These are phyloP conservation scores for Bonia amplexicaulis DNA, from an alignment of 176 grass and related monocot species.

Conservation along the genomic window DNA sequence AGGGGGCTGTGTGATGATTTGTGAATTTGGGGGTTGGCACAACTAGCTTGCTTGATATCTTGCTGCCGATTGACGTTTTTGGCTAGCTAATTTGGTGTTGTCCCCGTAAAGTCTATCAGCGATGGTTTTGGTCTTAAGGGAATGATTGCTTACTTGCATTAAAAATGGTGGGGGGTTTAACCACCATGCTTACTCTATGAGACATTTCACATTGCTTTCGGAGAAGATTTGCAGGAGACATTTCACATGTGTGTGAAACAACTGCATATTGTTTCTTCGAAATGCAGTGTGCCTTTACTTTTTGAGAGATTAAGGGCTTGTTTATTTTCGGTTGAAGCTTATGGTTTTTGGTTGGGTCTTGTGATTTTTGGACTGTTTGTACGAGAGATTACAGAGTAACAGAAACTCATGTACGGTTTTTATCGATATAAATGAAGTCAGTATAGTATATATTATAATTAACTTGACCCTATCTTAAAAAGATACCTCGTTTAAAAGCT, in stretches of 20 bases:
- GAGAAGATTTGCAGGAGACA: neutral
- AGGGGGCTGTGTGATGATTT: neutral
- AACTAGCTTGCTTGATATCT: slow-evolving; percentile 8
- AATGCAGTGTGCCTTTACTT: neutral
- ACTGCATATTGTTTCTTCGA: neutral
- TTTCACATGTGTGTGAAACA: neutral
- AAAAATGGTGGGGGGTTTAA: neutral
- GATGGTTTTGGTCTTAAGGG: slow-evolving; percentile 33
- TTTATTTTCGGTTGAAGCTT: too few species aligned
- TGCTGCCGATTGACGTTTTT: slow-evolving; percentile 35
- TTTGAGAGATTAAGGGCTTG: too few species aligned
- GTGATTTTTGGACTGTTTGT: too few species aligned
- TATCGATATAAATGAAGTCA: too few species aligned
- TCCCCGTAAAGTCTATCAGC: neutral
- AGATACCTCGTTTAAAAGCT: too few species aligned
- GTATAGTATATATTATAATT: too few species aligned
- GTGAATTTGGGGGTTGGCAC: neutral
- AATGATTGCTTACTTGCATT: slow-evolving; percentile 20
- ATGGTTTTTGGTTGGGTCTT: too few species aligned
- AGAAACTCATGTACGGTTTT: too few species aligned
- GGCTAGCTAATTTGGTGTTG: slow-evolving; percentile 16
- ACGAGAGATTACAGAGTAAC: too few species aligned
- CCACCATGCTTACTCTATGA: neutral
- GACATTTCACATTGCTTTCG: slow-evolving; percentile 12
- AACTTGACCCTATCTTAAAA: too few species aligned